Evolutionary conservation across 2,329 filamentous ascomycete species (phyloP), one percentile per base, ranked within the genome.

Genomic region (Trichoderma pleuroti): DNA sequence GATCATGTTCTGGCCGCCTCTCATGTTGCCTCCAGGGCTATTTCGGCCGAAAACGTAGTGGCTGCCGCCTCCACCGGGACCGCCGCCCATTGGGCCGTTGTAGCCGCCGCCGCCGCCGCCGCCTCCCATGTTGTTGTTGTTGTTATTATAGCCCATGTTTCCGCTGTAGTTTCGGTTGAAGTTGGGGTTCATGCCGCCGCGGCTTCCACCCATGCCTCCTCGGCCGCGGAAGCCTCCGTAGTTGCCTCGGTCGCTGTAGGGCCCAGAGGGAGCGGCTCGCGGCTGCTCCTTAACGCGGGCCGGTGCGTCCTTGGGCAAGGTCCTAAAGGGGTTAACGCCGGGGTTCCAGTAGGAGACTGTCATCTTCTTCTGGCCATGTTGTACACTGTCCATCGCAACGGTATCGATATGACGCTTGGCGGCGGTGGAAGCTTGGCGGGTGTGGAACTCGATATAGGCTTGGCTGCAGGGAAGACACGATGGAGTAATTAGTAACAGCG

Each of bases 291-390:
- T 91, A 46, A 86, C 90, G 71, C 81, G 75, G 4, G 80, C 74
- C 0, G 93, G 93, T 0, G 92, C 91, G 78, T 97, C 94, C 82
- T 97, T 97, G 21, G 94, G 94, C 5, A 97, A 83, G 0, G 94
- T 98, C 74, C 92, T 91, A 87, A 97, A 98, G 0, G 94, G 94
- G 79, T 98, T 98, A 74, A 87, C 86, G 61, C 88, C 87, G 0
- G 93, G 90, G 73, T 89, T 91, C 67, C 92, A 92, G 83, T 94
- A 98, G 71, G 88, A 88, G 60, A 93, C 89, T 1, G 85, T 87
- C 74, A 92, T 87, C 78, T 93, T 93, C 80, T 94, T 94, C 73
- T 86, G 91, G 76, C 80, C 85, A 70, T 82, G 83, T 74, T 84
- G 84, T 70, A 80, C 82, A 24, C 86, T 85, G 71, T 88, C 85